These are phyloP conservation scores for Leccinum angustisporum DNA, from an alignment of 1,284 basidiomycete genomes.

Conservation along the genomic window DNA sequence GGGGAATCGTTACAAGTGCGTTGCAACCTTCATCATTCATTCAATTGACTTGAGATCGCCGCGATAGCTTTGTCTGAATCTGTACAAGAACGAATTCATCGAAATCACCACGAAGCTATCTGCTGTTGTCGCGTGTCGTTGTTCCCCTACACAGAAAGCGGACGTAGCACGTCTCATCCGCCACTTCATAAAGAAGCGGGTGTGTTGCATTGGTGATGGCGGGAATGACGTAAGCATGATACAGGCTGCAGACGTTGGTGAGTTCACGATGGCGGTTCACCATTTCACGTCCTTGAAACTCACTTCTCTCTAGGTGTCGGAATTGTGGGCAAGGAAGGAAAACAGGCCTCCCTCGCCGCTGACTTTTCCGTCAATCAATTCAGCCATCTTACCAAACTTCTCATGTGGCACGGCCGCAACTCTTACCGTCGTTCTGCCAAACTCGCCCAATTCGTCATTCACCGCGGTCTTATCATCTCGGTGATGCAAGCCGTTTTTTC, in stretches of 20 bases:
- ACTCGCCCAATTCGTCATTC: constrained; percentile 98
- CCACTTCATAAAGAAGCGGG: constrained; percentile 86
- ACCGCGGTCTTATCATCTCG: constrained; percentile 96
- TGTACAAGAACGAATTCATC: constrained; percentile 93
- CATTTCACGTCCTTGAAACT: constrained; percentile 1
- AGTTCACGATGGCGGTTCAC: constrained; percentile 33
- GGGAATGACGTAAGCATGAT: constrained; percentile 98
- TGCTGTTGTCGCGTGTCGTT: constrained; percentile 95
- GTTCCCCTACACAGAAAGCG: constrained; percentile 98
- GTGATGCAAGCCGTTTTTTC: constrained; percentile 98
- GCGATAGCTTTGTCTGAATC: constrained; percentile 78
- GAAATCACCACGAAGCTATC: constrained; percentile 94
- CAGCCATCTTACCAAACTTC: constrained; percentile 90
- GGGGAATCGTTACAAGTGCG: constrained; percentile 92
- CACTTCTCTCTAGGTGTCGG: constrained; percentile 71
- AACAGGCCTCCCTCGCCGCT: constrained; percentile 95
- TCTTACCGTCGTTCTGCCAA: constrained; percentile 98
- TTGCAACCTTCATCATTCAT: constrained; percentile 1
- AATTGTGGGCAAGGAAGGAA: constrained; percentile 99
- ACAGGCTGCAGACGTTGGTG: constrained; percentile 91
- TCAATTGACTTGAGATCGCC: constrained; percentile 1
- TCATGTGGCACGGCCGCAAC: constrained; percentile 97
- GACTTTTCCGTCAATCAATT: constrained; percentile 99
- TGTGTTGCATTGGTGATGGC: constrained; percentile 97
- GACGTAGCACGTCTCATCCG: constrained; percentile 94